phyloP scores from a whole-genome alignment of 2,329 filamentous ascomycete genomes.

The Verruconis gallopava region DNA sequence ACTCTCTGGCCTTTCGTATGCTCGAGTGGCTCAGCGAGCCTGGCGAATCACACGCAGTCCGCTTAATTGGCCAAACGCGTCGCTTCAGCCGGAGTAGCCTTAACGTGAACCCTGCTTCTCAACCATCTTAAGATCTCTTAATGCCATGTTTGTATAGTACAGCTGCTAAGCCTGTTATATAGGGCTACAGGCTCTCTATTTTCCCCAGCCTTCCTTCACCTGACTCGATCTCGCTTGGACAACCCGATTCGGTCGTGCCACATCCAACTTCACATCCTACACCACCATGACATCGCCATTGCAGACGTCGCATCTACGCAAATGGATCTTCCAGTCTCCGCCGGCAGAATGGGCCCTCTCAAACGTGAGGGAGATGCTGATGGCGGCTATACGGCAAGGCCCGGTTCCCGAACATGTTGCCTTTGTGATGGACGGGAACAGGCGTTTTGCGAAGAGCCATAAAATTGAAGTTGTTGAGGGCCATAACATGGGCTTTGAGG shows the following conservation, averaged over 20 bases:
- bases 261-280: not conserved
- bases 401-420: constrained; percentile 90
- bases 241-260: not conserved
- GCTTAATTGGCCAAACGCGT: no score
- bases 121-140: no score
- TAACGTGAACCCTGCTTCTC: no score
- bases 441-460: constrained; percentile 78
- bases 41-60: no score
- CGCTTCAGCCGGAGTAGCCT: no score
- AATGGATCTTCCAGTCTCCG: constrained; percentile 76
- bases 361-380: constrained; percentile 68
- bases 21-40: no score
- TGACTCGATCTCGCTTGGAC: not conserved
- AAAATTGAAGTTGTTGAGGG: constrained; percentile 95
- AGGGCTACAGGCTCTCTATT: not conserved
- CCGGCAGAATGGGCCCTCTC: constrained; percentile 82
- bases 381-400: constrained; percentile 78
- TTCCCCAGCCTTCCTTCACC: not conserved
- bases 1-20: no score
- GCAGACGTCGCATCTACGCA: constrained; percentile 48
- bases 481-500: constrained; percentile 91
- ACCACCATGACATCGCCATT: constrained; percentile 15
- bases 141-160: not conserved
- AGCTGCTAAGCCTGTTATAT: not conserved
- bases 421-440: constrained; percentile 99